Conservation (phyloP, 306 rosid genomes). For the Calophaca sinica region DNA sequence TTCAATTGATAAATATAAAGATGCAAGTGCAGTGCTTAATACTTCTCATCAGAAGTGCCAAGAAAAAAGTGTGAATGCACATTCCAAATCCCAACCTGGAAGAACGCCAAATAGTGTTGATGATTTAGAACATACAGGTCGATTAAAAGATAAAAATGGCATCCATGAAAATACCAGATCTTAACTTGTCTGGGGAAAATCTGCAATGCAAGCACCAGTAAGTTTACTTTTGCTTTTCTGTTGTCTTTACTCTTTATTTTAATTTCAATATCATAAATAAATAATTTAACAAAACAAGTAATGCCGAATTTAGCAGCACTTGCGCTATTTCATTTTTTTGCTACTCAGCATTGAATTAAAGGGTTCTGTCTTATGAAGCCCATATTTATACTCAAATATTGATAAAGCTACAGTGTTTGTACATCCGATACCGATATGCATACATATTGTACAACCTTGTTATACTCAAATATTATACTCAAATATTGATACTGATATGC, state of each 20-base stretch:
- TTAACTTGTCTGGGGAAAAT: conserved; percentile 64
- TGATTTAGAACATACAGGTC: conserved; percentile 57
- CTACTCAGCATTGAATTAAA: no score
- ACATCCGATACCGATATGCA: not conserved
- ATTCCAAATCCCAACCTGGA: conserved; percentile 70
- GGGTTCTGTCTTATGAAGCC: no score
- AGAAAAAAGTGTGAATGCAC: conserved; percentile 65
- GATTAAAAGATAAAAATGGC: conserved; percentile 69
- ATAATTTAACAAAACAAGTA: conserved; percentile 27
- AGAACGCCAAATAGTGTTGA: conserved; percentile 54
- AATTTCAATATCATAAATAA: not conserved
- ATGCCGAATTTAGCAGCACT: no score
- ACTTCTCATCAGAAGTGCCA: conserved; percentile 58
- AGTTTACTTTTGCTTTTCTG: conserved; percentile 50
- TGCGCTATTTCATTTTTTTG: no score
- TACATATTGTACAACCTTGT: conserved; percentile 6
- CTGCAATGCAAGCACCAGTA: conserved; percentile 61
- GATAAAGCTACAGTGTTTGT: not conserved
- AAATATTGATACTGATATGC: not conserved
- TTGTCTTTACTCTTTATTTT: conserved; percentile 13
- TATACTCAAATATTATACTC: no score
- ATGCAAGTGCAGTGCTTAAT: conserved; percentile 61
- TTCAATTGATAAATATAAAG: conserved; percentile 63
- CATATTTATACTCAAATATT: not conserved
- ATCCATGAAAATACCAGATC: conserved; percentile 66